These are phyloP conservation scores for Babesia divergens DNA, from an alignment of 169 alveolate genomes.

Conservation along the genomic window DNA sequence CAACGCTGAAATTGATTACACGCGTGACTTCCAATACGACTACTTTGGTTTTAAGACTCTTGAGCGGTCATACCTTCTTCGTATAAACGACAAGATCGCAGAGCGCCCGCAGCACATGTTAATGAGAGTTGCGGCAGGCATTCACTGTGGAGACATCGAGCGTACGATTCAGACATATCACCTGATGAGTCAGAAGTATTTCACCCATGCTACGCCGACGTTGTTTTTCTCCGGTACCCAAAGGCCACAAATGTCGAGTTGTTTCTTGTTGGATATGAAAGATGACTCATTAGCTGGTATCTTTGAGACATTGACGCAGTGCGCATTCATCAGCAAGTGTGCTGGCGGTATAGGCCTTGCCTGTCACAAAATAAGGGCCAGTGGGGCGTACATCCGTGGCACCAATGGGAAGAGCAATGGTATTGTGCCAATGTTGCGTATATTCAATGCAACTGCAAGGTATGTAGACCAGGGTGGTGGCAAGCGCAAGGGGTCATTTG, in stretches of 20 bases:
- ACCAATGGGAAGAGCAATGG: slow-evolving; percentile 98
- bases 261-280: slow-evolving; percentile 91
- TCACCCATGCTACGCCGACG: slow-evolving; percentile 99
- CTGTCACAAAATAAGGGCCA: slow-evolving; percentile 91
- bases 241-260: slow-evolving; percentile 94
- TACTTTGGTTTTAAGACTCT: slow-evolving; percentile 97
- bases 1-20: slow-evolving; percentile 88
- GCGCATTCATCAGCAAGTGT: slow-evolving; percentile 94
- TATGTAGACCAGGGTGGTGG: slow-evolving; percentile 96
- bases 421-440: slow-evolving; percentile 97
- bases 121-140: slow-evolving; percentile 97
- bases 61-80: slow-evolving; percentile 90
- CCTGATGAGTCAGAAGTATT: slow-evolving; percentile 91
- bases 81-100: slow-evolving; percentile 86
- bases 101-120: slow-evolving; percentile 98
- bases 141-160: slow-evolving; percentile 94
- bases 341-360: slow-evolving; percentile 99
- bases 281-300: slow-evolving; percentile 97
- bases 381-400: slow-evolving; percentile 95
- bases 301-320: slow-evolving; percentile 90
- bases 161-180: slow-evolving; percentile 90
- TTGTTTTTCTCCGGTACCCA: slow-evolving; percentile 96
- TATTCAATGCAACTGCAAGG: slow-evolving; percentile 92
- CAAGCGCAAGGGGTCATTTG: slow-evolving; percentile 96
- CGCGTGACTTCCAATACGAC: slow-evolving; percentile 93